Base-by-base conservation (phyloP, 2,329 filamentous ascomycete genomes). In the Orbilia ellipsospora region DNA sequence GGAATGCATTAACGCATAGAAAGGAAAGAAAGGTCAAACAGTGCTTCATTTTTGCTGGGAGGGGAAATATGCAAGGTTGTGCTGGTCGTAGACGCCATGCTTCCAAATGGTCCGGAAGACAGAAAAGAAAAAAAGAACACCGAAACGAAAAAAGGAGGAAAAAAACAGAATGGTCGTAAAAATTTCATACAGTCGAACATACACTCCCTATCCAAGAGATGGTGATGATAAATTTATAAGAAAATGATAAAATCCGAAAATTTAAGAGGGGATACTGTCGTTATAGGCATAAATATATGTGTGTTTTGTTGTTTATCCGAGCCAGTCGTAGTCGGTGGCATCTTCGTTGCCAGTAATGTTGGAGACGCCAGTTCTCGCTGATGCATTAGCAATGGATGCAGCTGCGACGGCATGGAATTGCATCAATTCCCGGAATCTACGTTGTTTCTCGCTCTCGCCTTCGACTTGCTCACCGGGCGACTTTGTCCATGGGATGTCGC, bases 331-430 rank as follows among this genome's bases (percentile, higher is more conserved):
- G 36, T 75, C 72, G 20, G 28, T 60, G 7, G 59, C 64, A 51
- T 74, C 70, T 23, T 40, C 52, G 44, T 74, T 74, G 20, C 72
- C 72, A 16, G 72, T 59, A 40, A 75, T 75, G 45, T 75, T 75
- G 10, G 72, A 75, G 23, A 68, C 20, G 6, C 64, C 64, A 12
- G 72, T 69, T 28, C 72, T 68, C 20, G 73, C 73, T 10, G 65
- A 66, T 18, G 65, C 67, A 56, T 77, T 77, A 15, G 73, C 73
- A 42, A 77, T 62, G 4, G 66, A 70, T 6, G 73, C 73, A 23
- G 73, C 73, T 26, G 57, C 60, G 48, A 72, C 50, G 28, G 73
- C 73, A 23, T 77, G 73, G 66, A 77, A 70, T 52, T 77, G 73
- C 16, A 77, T 42, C 23, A 77, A 51, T 56, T 77, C 73, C 28